phyloP scores from a whole-genome alignment of 2,329 filamentous ascomycete genomes.

The Xylariomycetidae sp. region DNA sequence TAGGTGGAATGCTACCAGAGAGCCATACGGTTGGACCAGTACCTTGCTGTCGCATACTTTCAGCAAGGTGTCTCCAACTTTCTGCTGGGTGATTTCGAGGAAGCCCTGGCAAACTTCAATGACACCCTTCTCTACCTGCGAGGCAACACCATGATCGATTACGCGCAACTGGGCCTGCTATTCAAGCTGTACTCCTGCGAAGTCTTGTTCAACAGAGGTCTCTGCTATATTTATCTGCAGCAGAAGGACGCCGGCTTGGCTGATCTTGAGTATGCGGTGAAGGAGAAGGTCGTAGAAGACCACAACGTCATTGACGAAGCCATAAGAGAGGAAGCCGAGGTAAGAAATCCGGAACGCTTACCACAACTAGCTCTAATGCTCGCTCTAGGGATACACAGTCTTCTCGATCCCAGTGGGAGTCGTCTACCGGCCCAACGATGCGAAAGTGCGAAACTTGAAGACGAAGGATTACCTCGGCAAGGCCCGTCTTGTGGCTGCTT shows the following conservation, averaged over 20 bases:
- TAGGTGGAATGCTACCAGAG: slow-evolving; percentile 94
- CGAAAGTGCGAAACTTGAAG: slow-evolving; percentile 97
- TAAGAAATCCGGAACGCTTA: slow-evolving; percentile 33
- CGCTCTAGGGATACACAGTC: slow-evolving; percentile 85
- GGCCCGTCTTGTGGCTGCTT: slow-evolving; percentile 84
- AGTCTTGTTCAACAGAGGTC: slow-evolving; percentile 90
- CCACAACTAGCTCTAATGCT: slow-evolving; percentile 19
- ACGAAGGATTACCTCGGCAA: slow-evolving; percentile 97
- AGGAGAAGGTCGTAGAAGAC: slow-evolving; percentile 93
- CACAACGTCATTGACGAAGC: slow-evolving; percentile 98
- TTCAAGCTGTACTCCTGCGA: slow-evolving; percentile 98
- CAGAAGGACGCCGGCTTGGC: slow-evolving; percentile 87
- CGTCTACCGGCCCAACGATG: slow-evolving; percentile 90
- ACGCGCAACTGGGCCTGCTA: slow-evolving; percentile 87
- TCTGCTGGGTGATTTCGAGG: slow-evolving; percentile 91
- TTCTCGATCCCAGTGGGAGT: slow-evolving; percentile 97
- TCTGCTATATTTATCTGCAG: slow-evolving; percentile 96
- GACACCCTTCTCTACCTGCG: slow-evolving; percentile 91
- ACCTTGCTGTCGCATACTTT: slow-evolving; percentile 96
- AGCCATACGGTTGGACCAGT: slow-evolving; percentile 84
- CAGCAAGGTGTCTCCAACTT: slow-evolving; percentile 99
- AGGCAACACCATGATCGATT: slow-evolving; percentile 96
- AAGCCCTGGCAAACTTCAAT: slow-evolving; percentile 97
- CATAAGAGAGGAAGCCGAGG: slow-evolving; percentile 87
- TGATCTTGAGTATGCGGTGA: slow-evolving; percentile 82